Conservation (phyloP, 192 early-diverging fungal species). For the Geranomyces michiganensis region DNA sequence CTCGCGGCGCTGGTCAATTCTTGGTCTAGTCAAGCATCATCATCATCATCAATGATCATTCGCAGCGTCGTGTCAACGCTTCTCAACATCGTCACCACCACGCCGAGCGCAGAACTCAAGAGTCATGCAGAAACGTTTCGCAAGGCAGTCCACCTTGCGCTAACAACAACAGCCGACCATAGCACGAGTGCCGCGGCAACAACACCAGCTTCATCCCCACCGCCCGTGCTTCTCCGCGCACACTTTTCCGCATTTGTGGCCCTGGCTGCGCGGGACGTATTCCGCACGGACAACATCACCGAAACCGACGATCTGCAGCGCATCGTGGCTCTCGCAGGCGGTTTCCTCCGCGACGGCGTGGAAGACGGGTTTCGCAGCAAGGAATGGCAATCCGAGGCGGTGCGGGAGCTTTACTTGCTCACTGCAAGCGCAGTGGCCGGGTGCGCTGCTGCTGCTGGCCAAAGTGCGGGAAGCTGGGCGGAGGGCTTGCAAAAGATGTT, state of each 20-base stretch:
- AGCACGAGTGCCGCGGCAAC: too few species aligned
- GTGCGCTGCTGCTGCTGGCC: background rate
- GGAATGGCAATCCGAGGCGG: background rate
- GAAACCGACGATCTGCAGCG: background rate
- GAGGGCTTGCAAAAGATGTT: too few species aligned
- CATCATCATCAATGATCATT: background rate
- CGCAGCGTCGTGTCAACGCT: conserved; percentile 6
- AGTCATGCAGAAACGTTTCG: background rate
- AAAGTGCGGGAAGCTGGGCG: background rate
- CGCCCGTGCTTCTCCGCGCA: background rate
- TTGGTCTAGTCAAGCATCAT: background rate
- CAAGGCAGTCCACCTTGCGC: background rate
- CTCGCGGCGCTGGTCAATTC: background rate
- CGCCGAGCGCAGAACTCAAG: background rate
- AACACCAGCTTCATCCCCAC: background rate
- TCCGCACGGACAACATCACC: background rate
- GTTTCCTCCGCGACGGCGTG: background rate
- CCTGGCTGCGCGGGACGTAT: background rate
- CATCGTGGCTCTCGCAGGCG: too few species aligned
- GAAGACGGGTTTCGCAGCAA: background rate
- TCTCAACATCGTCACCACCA: conserved; percentile 22
- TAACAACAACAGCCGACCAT: background rate
- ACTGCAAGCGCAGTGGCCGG: too few species aligned
- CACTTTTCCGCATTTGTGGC: background rate
- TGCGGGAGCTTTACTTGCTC: too few species aligned